Percentiles rank a stretch among this genome's conserved stretches.
These are phyloP conservation scores for Backusella luteola DNA, from an alignment of 192 early-diverging fungal species.

Conservation along the genomic window DNA sequence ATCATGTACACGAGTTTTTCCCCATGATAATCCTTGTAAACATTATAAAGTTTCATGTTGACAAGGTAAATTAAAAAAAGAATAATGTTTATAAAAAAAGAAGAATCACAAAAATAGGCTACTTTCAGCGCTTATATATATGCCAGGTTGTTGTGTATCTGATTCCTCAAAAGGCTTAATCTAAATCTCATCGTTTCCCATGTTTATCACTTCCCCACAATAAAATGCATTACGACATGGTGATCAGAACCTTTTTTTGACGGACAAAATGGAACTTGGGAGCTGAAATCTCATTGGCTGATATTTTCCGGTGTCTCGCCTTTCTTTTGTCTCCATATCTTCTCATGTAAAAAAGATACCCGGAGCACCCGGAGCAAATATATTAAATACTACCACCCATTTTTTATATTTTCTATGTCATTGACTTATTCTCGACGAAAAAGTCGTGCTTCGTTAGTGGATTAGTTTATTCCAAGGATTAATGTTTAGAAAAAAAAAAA, in stretches of 20 bases:
- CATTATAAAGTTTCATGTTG: neutral
- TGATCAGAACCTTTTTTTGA: neutral
- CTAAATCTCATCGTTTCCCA: neutral
- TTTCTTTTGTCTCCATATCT: too few relatives aligned
- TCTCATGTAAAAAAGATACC: too few relatives aligned
- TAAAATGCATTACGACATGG: neutral
- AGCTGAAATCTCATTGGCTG: neutral
- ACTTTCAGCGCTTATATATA: neutral
- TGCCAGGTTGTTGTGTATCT: neutral
- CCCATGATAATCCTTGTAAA: neutral
- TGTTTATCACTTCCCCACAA: neutral
- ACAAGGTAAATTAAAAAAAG: neutral
- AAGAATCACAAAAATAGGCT: neutral
- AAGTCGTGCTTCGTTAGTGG: too few relatives aligned
- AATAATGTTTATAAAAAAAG: neutral
- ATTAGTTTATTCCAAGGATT: too few relatives aligned
- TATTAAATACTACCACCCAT: too few relatives aligned
- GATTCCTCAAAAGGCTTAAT: neutral
- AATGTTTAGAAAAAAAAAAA: neutral
- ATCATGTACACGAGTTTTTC: slow-evolving; percentile 17
- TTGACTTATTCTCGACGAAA: too few relatives aligned
- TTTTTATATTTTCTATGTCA: too few relatives aligned
- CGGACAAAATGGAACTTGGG: neutral
- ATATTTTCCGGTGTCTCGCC: neutral
- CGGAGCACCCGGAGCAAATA: too few relatives aligned